Conservation (phyloP, 441 rosid species). For the Erodium trifolium region DNA sequence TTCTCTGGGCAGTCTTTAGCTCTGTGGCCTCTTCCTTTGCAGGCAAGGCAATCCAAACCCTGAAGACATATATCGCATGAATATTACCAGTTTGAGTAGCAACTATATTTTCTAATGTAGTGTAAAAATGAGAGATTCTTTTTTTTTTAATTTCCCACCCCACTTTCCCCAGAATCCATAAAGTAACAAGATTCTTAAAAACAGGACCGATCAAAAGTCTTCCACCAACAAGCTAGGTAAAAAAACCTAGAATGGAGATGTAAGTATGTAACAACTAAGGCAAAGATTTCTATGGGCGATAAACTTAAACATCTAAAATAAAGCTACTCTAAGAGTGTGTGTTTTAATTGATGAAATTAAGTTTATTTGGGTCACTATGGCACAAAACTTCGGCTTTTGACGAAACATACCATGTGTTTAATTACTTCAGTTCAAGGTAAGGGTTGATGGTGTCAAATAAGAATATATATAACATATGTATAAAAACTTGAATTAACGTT, state of each 20-base stretch:
- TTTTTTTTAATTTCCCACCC: background rate
- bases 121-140: background rate
- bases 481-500: background rate
- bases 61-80: background rate
- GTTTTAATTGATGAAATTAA: no score
- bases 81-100: constrained; percentile 1
- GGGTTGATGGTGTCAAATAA: background rate
- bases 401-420: no score
- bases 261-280: background rate
- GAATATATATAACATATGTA: background rate
- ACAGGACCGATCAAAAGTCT: background rate
- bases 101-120: background rate
- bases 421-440: background rate
- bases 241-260: background rate
- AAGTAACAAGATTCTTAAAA: background rate
- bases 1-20: constrained; percentile 12
- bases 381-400: no score
- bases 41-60: constrained; percentile 19
- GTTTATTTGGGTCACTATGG: no score
- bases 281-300: no score
- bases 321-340: no score
- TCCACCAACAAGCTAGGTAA: background rate
- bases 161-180: background rate
- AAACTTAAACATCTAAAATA: background rate
- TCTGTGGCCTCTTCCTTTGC: constrained; percentile 10